Percentiles rank a stretch among this genome's conserved stretches.
These are phyloP conservation scores for Paraleonurus japonicus DNA, from an alignment of 257 asterid species.

Conservation along the genomic window DNA sequence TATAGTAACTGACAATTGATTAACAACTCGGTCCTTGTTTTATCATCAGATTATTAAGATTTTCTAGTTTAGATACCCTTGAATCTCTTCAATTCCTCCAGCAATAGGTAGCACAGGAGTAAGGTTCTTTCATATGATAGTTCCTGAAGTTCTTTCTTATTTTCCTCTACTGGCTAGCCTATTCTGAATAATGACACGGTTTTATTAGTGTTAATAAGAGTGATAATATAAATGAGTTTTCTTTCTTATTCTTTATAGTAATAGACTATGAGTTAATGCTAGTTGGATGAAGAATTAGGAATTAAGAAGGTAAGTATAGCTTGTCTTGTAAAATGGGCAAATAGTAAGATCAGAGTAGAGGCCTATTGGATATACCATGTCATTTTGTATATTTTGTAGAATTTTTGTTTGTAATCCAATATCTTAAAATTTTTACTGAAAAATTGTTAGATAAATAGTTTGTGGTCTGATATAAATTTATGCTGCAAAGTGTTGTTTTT, in stretches of 20 bases:
- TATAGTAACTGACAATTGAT: too few species aligned
- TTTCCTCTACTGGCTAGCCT: too few species aligned
- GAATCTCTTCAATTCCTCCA: too few species aligned
- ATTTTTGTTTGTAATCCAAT: not conserved
- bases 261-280: not conserved
- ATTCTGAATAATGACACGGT: too few species aligned
- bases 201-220: too few species aligned
- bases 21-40: too few species aligned
- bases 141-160: too few species aligned
- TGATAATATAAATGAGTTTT: not conserved
- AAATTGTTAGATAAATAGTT: not conserved
- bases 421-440: not conserved
- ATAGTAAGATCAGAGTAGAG: not conserved
- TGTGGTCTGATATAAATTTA: conserved; percentile 13
- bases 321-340: not conserved
- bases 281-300: not conserved
- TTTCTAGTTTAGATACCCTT: too few species aligned
- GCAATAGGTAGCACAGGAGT: too few species aligned
- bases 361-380: not conserved
- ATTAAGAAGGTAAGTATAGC: not conserved
- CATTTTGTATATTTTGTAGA: conserved; percentile 4
- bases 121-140: too few species aligned
- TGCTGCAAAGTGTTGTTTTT: conserved; percentile 10
- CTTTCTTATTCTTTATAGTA: conserved; percentile 12
- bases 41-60: too few species aligned